These are phyloP conservation scores for Daldinia sp. DNA, from an alignment of 2,329 filamentous ascomycete species.

Conservation along the genomic window DNA sequence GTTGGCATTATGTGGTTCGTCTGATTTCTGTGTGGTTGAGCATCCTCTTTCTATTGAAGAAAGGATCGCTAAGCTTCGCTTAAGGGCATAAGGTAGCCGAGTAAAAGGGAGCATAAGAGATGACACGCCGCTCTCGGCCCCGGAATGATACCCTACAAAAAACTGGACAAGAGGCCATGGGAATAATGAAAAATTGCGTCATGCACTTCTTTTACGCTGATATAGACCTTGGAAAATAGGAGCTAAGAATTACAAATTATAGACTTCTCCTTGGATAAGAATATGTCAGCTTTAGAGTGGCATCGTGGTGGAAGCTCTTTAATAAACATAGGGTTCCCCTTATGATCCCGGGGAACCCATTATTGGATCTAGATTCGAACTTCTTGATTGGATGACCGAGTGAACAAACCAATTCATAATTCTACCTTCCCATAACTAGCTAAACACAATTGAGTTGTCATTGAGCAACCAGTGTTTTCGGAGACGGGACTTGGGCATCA, in stretches of 20 bases:
- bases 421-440: constrained; percentile 1
- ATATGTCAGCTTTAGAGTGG: background rate
- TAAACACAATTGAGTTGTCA: too few relatives aligned
- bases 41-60: background rate
- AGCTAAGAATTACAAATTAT: constrained; percentile 31
- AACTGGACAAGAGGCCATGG: constrained; percentile 19
- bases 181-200: constrained; percentile 27
- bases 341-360: background rate
- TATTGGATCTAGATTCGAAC: background rate
- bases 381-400: background rate
- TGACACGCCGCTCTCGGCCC: constrained; percentile 26
- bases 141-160: constrained; percentile 32
- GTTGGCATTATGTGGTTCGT: too few relatives aligned
- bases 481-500: constrained; percentile 27
- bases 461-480: constrained; percentile 12
- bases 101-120: constrained; percentile 11
- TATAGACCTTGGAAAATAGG: constrained; percentile 23
- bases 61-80: constrained; percentile 26
- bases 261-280: constrained; percentile 9
- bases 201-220: constrained; percentile 24
- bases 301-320: background rate
- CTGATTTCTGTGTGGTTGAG: too few relatives aligned
- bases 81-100: constrained; percentile 15
- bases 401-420: background rate
- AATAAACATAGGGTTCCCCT: background rate